phyloP scores from a whole-genome alignment of 805 yeast species.

The Wickerhamomyces mucosus region DNA sequence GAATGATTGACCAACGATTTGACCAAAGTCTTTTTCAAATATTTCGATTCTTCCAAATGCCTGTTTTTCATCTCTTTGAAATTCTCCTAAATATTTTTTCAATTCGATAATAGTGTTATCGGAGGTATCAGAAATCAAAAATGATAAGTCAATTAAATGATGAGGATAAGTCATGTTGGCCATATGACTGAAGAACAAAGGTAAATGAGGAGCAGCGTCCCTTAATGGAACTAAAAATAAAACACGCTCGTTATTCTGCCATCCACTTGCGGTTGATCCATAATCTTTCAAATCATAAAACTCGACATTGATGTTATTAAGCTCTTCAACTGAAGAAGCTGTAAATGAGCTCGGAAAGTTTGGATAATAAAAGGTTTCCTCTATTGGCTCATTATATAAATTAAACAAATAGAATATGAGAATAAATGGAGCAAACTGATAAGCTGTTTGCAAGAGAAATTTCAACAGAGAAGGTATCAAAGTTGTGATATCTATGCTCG shows the following conservation, averaged over 20 bases:
- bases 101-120: constrained; percentile 78
- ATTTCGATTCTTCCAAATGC: constrained; percentile 82
- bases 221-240: constrained; percentile 83
- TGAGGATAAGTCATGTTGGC: constrained; percentile 79
- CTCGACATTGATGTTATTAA: constrained; percentile 36
- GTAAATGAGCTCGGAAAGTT: constrained; percentile 25
- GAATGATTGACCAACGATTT: constrained; percentile 85
- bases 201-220: constrained; percentile 85
- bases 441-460: constrained; percentile 2
- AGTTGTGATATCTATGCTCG: background rate
- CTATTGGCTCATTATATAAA: constrained; percentile 4
- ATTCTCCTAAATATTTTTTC: constrained; percentile 41
- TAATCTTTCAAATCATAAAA: constrained; percentile 66
- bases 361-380: constrained; percentile 20
- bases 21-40: constrained; percentile 89
- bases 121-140: constrained; percentile 81
- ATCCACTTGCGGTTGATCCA: constrained; percentile 61
- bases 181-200: constrained; percentile 83
- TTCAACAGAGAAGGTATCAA: background rate
- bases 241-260: constrained; percentile 73
- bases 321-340: constrained; percentile 15
- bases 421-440: constrained; percentile 9
- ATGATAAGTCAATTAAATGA: constrained; percentile 71
- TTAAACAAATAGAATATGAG: constrained; percentile 8
- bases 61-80: constrained; percentile 62